These are phyloP conservation scores for Stenocarpella maydis DNA, from an alignment of 2,329 filamentous ascomycete species.

Conservation along the genomic window DNA sequence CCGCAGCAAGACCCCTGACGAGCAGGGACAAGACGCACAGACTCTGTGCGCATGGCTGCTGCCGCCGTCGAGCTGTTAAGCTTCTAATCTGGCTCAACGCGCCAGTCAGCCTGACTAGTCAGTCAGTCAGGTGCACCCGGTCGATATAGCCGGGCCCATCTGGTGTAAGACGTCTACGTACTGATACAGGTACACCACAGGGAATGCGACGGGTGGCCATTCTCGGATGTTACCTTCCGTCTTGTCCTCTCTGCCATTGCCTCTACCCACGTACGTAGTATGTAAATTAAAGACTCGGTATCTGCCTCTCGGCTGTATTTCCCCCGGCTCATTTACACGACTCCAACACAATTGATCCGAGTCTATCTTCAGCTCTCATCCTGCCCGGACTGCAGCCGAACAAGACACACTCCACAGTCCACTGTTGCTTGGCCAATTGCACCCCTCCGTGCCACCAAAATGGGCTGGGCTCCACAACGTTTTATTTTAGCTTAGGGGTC, in stretches of 20 bases:
- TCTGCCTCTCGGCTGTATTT: not conserved
- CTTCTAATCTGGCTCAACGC: no score
- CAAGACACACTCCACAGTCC: not conserved
- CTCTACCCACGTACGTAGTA: no score
- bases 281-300: not conserved
- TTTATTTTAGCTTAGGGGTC: slow-evolving; percentile 24
- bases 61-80: no score
- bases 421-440: slow-evolving; percentile 8
- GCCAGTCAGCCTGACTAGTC: slow-evolving; percentile 31
- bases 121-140: slow-evolving; percentile 20
- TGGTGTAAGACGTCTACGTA: no score
- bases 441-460: not conserved
- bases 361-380: not conserved
- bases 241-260: not conserved
- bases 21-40: not conserved
- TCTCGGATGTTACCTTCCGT: slow-evolving; percentile 25
- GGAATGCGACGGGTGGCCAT: slow-evolving; percentile 3
- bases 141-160: not conserved
- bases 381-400: slow-evolving; percentile 10
- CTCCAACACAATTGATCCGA: no score
- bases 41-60: no score
- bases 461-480: not conserved
- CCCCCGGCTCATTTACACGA: not conserved
- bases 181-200: no score
- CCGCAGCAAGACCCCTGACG: not conserved